A percentile compares a stretch with the other conserved stretches of the same genome.
phyloP scores from a whole-genome alignment of 331 rosid genomes.

The Cydonia oblonga region DNA sequence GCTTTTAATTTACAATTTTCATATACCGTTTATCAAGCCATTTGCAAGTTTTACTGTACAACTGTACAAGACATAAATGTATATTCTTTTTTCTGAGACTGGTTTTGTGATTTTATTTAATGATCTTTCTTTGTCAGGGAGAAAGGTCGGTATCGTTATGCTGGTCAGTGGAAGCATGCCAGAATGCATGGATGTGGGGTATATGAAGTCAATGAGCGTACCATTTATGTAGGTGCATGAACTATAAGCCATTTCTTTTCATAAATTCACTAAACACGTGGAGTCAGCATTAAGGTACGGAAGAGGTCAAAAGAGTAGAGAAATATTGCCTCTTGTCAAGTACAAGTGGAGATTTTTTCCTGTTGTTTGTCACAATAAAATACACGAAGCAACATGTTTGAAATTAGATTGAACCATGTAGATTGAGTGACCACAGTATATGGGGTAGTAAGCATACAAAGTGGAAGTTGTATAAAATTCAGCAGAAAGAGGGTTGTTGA shows the following conservation, averaged over 20 bases:
- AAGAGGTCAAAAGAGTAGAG: slow-evolving; percentile 2
- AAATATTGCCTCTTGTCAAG: not conserved
- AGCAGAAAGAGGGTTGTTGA: not conserved
- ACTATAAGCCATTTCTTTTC: slow-evolving; percentile 3
- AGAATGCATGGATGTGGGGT: slow-evolving; percentile 97
- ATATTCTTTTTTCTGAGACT: not conserved
- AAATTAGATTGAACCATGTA: too few species aligned
- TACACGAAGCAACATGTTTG: not conserved
- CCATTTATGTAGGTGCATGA: slow-evolving; percentile 44
- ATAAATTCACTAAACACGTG: not conserved
- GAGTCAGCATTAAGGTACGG: slow-evolving; percentile 4
- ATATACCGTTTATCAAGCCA: not conserved
- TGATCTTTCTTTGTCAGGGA: slow-evolving; percentile 47
- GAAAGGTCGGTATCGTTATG: slow-evolving; percentile 88
- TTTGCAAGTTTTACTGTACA: not conserved
- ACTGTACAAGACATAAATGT: too few species aligned
- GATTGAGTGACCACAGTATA: too few species aligned
- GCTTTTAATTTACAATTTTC: not conserved
- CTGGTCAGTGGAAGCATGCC: slow-evolving; percentile 97
- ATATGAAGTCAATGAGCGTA: slow-evolving; percentile 66
- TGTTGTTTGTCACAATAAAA: not conserved
- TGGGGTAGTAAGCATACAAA: not conserved
- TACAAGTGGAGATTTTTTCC: not conserved
- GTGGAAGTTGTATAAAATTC: not conserved
- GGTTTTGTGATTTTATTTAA: not conserved